phyloP scores from a whole-genome alignment of 768 basidiomycete genomes.

The Russula earlei region DNA sequence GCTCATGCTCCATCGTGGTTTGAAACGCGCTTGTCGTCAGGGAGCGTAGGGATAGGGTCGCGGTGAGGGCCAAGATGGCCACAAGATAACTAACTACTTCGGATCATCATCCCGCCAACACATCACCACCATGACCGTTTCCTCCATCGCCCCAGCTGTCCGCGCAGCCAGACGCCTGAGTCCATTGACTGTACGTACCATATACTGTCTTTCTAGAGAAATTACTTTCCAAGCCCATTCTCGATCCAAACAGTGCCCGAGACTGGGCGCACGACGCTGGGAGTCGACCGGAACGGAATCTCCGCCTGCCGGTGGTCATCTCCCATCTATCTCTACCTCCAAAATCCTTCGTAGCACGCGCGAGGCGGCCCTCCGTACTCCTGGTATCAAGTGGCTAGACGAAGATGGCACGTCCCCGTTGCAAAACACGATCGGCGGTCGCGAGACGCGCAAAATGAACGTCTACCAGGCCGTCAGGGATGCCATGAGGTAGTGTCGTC shows the following conservation, averaged over 20 bases:
- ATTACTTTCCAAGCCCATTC: too few species aligned
- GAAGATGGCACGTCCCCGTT: conserved; percentile 39
- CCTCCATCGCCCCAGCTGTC: conserved; percentile 17
- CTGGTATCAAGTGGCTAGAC: conserved; percentile 64
- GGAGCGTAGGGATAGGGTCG: conserved; percentile 1
- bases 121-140: conserved; percentile 22
- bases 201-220: too few species aligned
- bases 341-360: conserved; percentile 53
- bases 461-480: conserved; percentile 88
- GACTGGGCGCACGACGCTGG: conserved; percentile 8
- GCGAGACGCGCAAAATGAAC: conserved; percentile 93
- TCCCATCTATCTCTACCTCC: conserved; percentile 64
- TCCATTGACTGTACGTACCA: conserved; percentile 6
- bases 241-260: conserved; percentile 6
- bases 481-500: conserved; percentile 60
- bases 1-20: conserved; percentile 60
- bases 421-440: conserved; percentile 50
- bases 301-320: conserved; percentile 72
- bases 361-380: conserved; percentile 61
- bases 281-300: conserved; percentile 40
- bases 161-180: conserved; percentile 16
- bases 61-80: too few species aligned
- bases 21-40: not conserved
- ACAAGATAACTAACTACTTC: too few species aligned
- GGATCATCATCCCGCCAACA: conserved; percentile 24